phyloP scores from a whole-genome alignment of 164 flowering plant genomes.

The Platanus orientalis region DNA sequence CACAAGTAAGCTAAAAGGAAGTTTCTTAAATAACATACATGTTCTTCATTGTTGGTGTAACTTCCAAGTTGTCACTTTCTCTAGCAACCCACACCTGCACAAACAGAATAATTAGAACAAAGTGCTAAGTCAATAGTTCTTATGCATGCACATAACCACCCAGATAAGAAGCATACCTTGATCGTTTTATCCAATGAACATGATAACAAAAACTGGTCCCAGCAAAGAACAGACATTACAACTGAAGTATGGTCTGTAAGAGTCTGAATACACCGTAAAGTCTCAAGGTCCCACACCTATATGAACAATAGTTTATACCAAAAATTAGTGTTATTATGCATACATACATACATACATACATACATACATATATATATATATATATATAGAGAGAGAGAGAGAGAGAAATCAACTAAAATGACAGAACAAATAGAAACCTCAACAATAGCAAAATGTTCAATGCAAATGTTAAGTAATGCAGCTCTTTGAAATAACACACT shows the following conservation, averaged over 20 bases:
- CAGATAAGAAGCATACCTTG: conserved; percentile 44
- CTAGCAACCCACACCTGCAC: conserved; percentile 84
- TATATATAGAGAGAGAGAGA: too few relatives aligned
- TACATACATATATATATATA: background rate
- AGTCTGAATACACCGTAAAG: conserved; percentile 76
- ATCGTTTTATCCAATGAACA: conserved; percentile 84
- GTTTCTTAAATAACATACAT: conserved; percentile 41
- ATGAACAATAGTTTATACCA: background rate
- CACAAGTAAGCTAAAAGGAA: too few relatives aligned
- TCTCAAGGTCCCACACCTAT: conserved; percentile 82
- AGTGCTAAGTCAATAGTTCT: too few relatives aligned
- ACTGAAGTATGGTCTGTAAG: conserved; percentile 70
- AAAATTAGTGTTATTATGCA: background rate
- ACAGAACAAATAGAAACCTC: too few relatives aligned
- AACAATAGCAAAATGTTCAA: too few relatives aligned
- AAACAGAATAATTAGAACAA: too few relatives aligned
- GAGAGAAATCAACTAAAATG: conserved; percentile 1
- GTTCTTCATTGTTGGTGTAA: conserved; percentile 84
- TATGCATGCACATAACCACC: too few relatives aligned
- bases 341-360: background rate
- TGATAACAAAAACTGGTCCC: conserved; percentile 83
- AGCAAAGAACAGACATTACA: conserved; percentile 31
- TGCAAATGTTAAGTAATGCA: too few relatives aligned
- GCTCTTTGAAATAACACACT: too few relatives aligned
- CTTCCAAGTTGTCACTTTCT: conserved; percentile 81